These are phyloP conservation scores for Cucurbita argyrosperma DNA, from an alignment of 306 rosid genomes.

Conservation along the genomic window DNA sequence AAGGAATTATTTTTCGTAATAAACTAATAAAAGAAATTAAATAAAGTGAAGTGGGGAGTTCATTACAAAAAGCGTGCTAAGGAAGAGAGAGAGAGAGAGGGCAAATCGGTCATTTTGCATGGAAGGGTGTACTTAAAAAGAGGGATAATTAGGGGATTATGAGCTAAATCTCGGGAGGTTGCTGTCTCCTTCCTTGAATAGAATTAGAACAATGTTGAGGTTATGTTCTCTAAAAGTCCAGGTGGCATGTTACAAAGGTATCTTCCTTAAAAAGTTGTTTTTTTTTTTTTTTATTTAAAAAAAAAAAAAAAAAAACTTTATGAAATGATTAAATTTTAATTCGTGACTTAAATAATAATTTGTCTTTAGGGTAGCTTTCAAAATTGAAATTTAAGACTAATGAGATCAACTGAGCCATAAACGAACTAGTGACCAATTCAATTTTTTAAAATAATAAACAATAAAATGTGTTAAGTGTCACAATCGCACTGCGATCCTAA, in stretches of 20 bases:
- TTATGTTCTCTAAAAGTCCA: not conserved
- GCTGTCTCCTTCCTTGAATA: not conserved
- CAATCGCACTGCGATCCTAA: too few relatives aligned
- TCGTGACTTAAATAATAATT: not conserved
- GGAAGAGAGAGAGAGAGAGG: not conserved
- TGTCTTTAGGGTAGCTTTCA: too few relatives aligned
- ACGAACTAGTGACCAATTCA: too few relatives aligned
- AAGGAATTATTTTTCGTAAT: not conserved
- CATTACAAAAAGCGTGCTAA: not conserved
- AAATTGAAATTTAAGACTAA: too few relatives aligned
- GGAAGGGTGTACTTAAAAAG: not conserved
- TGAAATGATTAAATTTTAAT: not conserved
- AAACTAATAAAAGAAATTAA: not conserved
- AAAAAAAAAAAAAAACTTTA: not conserved
- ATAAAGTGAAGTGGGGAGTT: not conserved
- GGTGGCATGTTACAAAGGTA: not conserved
- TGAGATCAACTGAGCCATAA: too few relatives aligned
- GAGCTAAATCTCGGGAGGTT: not conserved
- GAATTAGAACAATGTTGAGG: not conserved
- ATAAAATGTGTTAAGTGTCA: too few relatives aligned
- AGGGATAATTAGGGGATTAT: not conserved
- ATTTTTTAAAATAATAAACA: too few relatives aligned
- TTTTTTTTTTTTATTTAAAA: not conserved
- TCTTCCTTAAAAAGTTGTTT: not conserved
- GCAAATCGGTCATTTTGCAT: not conserved